Evolutionary conservation across 169 alveolate species (phyloP), one percentile per base, ranked within the genome.

Genomic region (Blepharisma undulans): DNA sequence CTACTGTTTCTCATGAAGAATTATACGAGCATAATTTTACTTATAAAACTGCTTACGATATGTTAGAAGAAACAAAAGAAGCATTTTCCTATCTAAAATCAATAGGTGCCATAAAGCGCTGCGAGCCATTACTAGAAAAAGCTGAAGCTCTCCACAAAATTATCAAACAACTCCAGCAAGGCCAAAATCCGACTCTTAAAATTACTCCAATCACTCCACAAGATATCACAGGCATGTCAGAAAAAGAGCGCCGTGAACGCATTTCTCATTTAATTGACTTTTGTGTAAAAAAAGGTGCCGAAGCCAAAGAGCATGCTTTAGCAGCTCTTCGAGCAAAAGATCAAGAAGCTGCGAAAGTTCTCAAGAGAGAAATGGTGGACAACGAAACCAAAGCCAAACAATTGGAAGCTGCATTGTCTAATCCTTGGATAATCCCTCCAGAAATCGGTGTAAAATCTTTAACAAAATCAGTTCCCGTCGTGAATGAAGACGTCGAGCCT

Each of bases 151-250:
- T 22, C 71, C 89, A 82, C 33, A 82, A 30, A 4, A 82, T 34
- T 7, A 22, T 82, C 6, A 22, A 82, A n/a, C 29, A 0, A 32
- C 10, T 34, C 18, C 25, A 82, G 60, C 27, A 30, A 48, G 89
- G 89, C 29, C 27, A 82, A 21, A 30, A 82, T 4, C 33, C 36
- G 0, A 0, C 29, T 0, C 29, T 22, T 16, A 72, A 82, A 34
- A 48, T 82, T 74, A 8, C 22, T 32, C 89, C 89, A 22, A 72
- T 82, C 6, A 36, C 71, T 60, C 89, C 89, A n/a, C 22, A 21
- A 21, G 89, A 82, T 30, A 32, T 82, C 25, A 82, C 89, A 36
- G 89, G 89, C 27, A 59, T 82, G 89, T 34, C 89, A 1, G 89
- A 82, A 82, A 72, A 34, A 34, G 78, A 82, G 34, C 29, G 89